phyloP scores from a whole-genome alignment of 441 rosid genomes.

The Gossypium lobatum region DNA sequence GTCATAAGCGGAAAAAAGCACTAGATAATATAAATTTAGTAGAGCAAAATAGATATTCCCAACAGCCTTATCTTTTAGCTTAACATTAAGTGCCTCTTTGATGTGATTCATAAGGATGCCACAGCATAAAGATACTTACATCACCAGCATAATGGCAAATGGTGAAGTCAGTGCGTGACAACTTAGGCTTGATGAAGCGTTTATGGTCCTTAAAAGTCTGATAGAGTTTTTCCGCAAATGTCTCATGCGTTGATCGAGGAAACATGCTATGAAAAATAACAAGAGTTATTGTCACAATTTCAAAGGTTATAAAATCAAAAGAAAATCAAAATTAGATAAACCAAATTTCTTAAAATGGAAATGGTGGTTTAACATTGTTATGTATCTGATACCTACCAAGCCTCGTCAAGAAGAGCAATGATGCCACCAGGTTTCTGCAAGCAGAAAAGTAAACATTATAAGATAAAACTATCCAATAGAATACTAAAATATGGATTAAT shows the following conservation, averaged over 20 bases:
- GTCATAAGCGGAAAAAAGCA: neutral
- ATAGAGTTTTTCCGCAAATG: slow-evolving; percentile 89
- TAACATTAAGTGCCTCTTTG: neutral
- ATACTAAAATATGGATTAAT: neutral
- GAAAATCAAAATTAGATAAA: neutral
- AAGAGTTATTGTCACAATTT: slow-evolving; percentile 13
- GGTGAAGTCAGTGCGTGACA: slow-evolving; percentile 85
- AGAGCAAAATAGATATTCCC: neutral
- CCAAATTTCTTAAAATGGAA: neutral
- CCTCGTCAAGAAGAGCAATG: slow-evolving; percentile 94
- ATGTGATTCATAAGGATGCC: neutral
- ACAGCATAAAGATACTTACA: slow-evolving; percentile 45
- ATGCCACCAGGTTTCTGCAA: slow-evolving; percentile 98
- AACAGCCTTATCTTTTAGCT: neutral
- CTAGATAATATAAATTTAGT: neutral
- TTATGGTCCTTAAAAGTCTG: slow-evolving; percentile 89
- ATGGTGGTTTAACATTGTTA: neutral
- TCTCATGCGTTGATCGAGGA: slow-evolving; percentile 93
- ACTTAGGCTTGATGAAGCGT: slow-evolving; percentile 91
- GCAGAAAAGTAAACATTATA: slow-evolving; percentile 28
- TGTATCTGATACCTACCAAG: slow-evolving; percentile 62
- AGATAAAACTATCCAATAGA: neutral
- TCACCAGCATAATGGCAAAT: slow-evolving; percentile 96
- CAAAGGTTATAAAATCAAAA: neutral
- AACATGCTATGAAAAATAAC: slow-evolving; percentile 67